Base-by-base conservation (phyloP, 1,139 yeast species). In the Suhomyces atakaporum region DNA sequence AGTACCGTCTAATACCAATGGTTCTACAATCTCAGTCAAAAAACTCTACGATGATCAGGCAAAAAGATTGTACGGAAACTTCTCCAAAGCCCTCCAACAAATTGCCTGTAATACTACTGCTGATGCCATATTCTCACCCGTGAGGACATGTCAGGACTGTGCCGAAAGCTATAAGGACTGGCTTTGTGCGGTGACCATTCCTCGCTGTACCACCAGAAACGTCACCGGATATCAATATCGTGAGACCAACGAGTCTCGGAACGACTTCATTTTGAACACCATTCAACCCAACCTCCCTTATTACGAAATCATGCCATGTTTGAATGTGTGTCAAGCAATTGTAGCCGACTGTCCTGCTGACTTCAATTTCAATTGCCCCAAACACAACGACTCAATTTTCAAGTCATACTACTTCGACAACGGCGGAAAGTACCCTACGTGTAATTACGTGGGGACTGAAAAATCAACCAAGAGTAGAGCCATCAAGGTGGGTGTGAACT, bases 111-210 rank as follows among this genome's bases (percentile, higher is more conserved):
- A 90, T 51, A 79, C 87, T 0, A 75, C 77, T 8, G 59, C 66
- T n/a, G 90, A 81, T 42, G 74, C 87, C 0, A 55, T 77, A 5
- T 92, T 76, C 60, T 86, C 96, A 1, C 88, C 95, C 11, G 54
- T 89, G 21, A 60, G 78, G 33, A 69, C 81, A 0, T 92, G 98
- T 53, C 72, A 66, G 9, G 82, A 86, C 51, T 92, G 98, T 57
- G 74, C 76, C 1, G 50, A 59, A 3, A 72, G 92, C 2, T 92
- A 92, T 58, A 81, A 79, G 51, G 74, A 83, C 51, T 92, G 98
- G 98, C 69, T 92, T 13, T 92, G 98, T 62, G 75, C 95, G 0
- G 88, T 87, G 4, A 71, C 89, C 0, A 85, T 92, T n/a, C 97
- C 98, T 0, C 66, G 97, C 23, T 92, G 98, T 52, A 66, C 84